Conservation (phyloP, 163 green algal genomes). For the Chlorella variabilis region DNA sequence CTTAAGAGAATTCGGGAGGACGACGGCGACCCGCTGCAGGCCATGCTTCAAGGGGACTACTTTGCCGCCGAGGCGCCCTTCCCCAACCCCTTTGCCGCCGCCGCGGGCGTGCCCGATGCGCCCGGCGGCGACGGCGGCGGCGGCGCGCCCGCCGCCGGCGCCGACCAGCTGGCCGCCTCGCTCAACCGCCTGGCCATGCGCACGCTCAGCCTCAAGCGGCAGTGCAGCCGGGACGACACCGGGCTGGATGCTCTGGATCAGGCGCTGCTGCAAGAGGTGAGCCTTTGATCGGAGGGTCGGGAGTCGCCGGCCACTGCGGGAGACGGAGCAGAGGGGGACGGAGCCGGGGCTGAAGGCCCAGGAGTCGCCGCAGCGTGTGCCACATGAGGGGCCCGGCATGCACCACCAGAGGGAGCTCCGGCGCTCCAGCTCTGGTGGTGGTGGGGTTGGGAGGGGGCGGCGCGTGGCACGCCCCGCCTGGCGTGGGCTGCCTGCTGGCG, state of each 20-base stretch:
- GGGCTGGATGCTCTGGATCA: slow-evolving; percentile 11
- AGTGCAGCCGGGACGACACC: slow-evolving; percentile 8
- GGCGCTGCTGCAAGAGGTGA: slow-evolving; percentile 25
- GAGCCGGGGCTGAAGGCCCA: too few relatives aligned
- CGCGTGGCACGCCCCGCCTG: too few relatives aligned
- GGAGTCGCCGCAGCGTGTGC: too few relatives aligned
- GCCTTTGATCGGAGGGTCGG: too few relatives aligned
- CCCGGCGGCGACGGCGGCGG: neutral
- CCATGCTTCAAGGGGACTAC: neutral
- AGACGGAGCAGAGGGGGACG: neutral
- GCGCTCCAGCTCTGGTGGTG: too few relatives aligned
- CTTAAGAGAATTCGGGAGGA: slow-evolving; percentile 19
- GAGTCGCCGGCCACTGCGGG: too few relatives aligned
- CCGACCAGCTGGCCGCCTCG: neutral
- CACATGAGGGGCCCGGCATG: too few relatives aligned
- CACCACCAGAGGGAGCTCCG: too few relatives aligned
- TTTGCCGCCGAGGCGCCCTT: neutral
- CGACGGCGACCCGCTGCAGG: neutral
- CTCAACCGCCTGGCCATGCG: slow-evolving; percentile 28
- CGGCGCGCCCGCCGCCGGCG: neutral
- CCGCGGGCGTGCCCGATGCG: neutral
- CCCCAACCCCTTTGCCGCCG: slow-evolving; percentile 17
- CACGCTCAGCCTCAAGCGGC: slow-evolving; percentile 20
- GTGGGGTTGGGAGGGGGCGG: too few relatives aligned
- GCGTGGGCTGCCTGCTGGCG: too few relatives aligned